These are phyloP conservation scores for Logfia minima DNA, from an alignment of 129 eudicot species.

Conservation along the genomic window DNA sequence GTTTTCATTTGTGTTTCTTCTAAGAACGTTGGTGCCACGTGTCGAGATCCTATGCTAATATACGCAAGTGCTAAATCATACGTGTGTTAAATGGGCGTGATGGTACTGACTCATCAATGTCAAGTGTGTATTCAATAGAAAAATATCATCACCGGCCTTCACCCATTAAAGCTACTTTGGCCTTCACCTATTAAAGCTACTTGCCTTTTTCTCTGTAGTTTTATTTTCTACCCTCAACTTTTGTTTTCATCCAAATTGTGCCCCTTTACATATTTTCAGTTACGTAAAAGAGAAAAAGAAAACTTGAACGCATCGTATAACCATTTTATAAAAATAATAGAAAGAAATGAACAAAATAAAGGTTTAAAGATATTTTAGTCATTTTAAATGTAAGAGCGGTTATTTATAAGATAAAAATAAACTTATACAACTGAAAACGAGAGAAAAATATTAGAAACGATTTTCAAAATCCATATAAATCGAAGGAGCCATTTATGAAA, in stretches of 20 bases:
- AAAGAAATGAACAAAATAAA: too few species aligned
- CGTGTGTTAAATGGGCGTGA: constrained; percentile 13
- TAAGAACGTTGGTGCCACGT: constrained; percentile 23
- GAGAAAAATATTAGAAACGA: too few species aligned
- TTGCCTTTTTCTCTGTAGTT: background rate
- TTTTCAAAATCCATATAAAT: too few species aligned
- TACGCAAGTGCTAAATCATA: constrained; percentile 22
- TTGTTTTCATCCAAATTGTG: background rate
- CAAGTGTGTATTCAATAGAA: background rate
- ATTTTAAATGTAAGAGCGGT: too few species aligned
- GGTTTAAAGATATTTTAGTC: too few species aligned
- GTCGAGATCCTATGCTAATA: constrained; percentile 15
- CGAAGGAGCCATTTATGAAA: too few species aligned
- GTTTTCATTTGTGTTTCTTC: constrained; percentile 35
- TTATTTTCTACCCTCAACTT: constrained; percentile 5
- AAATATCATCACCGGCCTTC: background rate
- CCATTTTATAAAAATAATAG: too few species aligned
- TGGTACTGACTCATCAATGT: constrained; percentile 30
- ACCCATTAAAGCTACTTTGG: constrained; percentile 10
- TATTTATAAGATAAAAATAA: too few species aligned
- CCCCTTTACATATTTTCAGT: background rate
- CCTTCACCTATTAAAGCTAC: too few species aligned
- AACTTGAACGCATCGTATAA: too few species aligned
- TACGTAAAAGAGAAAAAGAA: too few species aligned
- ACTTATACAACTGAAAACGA: too few species aligned